Percentiles rank a stretch among this genome's conserved stretches.
phyloP scores from a whole-genome alignment of 768 basidiomycete genomes.

The Cystobasidium tubakii region DNA sequence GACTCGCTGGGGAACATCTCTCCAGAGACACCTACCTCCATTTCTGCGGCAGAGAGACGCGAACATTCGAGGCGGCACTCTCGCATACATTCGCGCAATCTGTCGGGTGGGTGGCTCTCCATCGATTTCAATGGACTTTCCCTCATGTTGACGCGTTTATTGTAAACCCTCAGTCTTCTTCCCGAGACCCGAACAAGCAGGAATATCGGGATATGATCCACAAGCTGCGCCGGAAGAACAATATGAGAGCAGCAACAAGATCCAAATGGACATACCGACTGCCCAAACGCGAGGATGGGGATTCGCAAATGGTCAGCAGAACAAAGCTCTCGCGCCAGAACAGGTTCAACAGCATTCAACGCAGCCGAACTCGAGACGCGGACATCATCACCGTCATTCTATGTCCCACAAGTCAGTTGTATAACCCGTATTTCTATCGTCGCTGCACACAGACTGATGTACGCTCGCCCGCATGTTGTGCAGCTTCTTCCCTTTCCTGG shows the following conservation, averaged over 20 bases:
- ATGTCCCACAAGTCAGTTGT: slow-evolving; percentile 43
- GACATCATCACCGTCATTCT: slow-evolving; percentile 46
- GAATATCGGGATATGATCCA: slow-evolving; percentile 20
- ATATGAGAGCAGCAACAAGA: neutral
- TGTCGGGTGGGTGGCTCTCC: slow-evolving; percentile 13
- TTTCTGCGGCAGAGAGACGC: neutral
- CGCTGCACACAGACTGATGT: too few relatives aligned
- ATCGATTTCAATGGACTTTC: too few relatives aligned
- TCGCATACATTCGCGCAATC: slow-evolving; percentile 45
- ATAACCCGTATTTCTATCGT: too few relatives aligned
- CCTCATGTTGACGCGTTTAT: slow-evolving; percentile 42
- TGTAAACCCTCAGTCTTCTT: slow-evolving; percentile 42
- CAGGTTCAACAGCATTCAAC: neutral
- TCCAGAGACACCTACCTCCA: neutral
- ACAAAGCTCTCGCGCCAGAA: neutral
- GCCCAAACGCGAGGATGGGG: slow-evolving; percentile 31
- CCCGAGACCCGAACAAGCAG: slow-evolving; percentile 42
- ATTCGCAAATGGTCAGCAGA: neutral
- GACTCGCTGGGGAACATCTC: neutral
- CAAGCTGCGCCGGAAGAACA: neutral
- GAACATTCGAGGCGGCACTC: slow-evolving; percentile 42
- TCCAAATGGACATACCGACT: slow-evolving; percentile 24
- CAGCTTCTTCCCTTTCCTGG: slow-evolving; percentile 41
- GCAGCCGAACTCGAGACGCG: slow-evolving; percentile 31
- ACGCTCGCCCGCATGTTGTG: too few relatives aligned